Evolutionary conservation across 2,329 filamentous ascomycete genomes (phyloP), one percentile per base, ranked within the genome.

Genomic region (Epichloe elymi): DNA sequence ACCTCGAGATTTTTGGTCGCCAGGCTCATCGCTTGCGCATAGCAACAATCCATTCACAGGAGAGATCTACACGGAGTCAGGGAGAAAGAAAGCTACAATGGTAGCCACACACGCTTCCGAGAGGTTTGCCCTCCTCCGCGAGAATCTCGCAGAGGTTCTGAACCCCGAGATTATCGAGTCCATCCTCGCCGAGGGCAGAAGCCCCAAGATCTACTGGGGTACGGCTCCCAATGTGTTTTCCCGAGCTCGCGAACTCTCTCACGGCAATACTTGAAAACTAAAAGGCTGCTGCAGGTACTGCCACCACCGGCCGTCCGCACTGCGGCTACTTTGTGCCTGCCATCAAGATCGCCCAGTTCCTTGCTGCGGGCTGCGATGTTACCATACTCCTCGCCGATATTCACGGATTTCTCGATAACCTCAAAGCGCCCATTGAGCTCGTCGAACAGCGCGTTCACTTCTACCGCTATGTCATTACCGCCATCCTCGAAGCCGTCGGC

Each of bases 311-410:
- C n/a, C 78, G 83, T 54, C 89, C 89, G 50, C 90, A 96, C 67
- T 86, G 82, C 65, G 90, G 88, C 59, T 95, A 95, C 75, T 87
- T 95, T 55, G 85, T 93, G 10, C 84, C 89, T 5, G 84, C 86
- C 59, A 80, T 95, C 63, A 96, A 96, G 70, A 85, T 96, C 55
- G 89, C 88, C 39, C 85, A 96, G 65, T 82, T 95, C 61, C 80
- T 96, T 36, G 78, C 80, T 37, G 89, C 91, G 33, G 89, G 85
- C 38, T 95, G 88, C 71, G 79, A 89, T 53, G 81, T 94, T 53
- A 86, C 80, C 51, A 77, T 94, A 53, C 80, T 94, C 37, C 80
- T 93, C 53, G 83, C 81, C 66, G 81, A 87, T 57, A 77, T 86
- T 43, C 82, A 86, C 67, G 87, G 81, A 58, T 88, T 88, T 70